A percentile compares a stretch with the other conserved stretches of the same genome.
phyloP scores from a whole-genome alignment of 768 basidiomycete genomes.

The Boletus huronensis region DNA sequence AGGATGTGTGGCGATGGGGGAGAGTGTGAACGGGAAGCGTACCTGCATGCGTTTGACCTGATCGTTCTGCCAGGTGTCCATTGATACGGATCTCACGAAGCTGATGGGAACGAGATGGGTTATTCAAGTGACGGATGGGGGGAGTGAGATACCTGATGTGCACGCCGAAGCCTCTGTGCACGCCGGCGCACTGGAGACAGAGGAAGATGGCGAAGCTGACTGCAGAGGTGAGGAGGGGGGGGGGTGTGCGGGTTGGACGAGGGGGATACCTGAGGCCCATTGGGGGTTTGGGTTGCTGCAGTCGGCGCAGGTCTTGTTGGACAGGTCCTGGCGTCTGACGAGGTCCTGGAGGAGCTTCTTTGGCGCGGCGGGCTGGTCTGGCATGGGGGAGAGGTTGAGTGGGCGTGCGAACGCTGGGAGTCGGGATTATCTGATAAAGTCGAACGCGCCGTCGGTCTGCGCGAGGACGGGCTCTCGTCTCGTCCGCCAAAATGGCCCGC shows the following conservation, averaged over 20 bases:
- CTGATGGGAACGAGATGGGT: slow-evolving; percentile 36
- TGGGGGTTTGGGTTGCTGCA: slow-evolving; percentile 90
- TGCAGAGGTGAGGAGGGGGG: neutral
- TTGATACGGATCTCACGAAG: slow-evolving; percentile 90
- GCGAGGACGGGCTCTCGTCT: no score
- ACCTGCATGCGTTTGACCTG: slow-evolving; percentile 92
- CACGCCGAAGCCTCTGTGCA: slow-evolving; percentile 89
- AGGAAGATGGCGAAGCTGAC: slow-evolving; percentile 82
- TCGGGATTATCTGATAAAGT: neutral
- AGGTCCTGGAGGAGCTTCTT: slow-evolving; percentile 75
- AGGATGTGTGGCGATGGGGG: slow-evolving; percentile 6
- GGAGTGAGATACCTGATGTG: slow-evolving; percentile 63
- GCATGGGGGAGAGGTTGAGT: neutral
- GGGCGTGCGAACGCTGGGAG: slow-evolving; percentile 1
- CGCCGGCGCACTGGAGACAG: slow-evolving; percentile 84
- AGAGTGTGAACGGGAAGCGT: slow-evolving; percentile 17
- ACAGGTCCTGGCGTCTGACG: slow-evolving; percentile 63
- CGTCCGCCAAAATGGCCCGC: neutral
- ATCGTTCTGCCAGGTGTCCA: slow-evolving; percentile 95
- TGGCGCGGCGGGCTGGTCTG: no score
- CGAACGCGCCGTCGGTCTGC: no score
- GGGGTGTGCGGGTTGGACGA: neutral
- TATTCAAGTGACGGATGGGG: neutral
- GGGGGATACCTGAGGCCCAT: slow-evolving; percentile 76
- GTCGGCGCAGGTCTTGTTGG: slow-evolving; percentile 78